A percentile compares a stretch with the other conserved stretches of the same genome.
Conservation (phyloP, 805 yeast species). For the Suhomyces faveliae region DNA sequence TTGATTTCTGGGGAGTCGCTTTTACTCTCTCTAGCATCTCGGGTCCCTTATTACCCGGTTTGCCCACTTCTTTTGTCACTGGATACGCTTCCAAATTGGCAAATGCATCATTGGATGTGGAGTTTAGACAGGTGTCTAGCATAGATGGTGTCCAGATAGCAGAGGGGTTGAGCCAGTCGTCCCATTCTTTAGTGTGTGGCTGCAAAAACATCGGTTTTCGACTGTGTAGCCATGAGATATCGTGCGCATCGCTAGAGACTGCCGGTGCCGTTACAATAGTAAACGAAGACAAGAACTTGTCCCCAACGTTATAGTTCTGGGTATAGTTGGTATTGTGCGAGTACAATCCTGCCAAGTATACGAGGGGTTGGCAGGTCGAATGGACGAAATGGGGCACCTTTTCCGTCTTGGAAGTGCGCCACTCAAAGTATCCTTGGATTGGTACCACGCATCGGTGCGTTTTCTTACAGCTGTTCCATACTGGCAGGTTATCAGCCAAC, state of each 20-base stretch:
- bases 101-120: constrained; percentile 29
- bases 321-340: constrained; percentile 35
- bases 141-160: constrained; percentile 40
- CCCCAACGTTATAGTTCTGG: constrained; percentile 16
- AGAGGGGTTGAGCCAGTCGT: constrained; percentile 58
- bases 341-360: constrained; percentile 59
- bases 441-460: constrained; percentile 71
- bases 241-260: constrained; percentile 36
- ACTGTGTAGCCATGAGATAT: constrained; percentile 65
- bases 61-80: constrained; percentile 67
- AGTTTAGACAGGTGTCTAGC: constrained; percentile 37
- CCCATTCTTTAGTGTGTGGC: constrained; percentile 58
- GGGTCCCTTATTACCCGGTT: constrained; percentile 47
- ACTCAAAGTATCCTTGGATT: constrained; percentile 82
- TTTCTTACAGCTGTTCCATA: constrained; percentile 57
- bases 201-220: constrained; percentile 75
- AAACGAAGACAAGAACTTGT: constrained; percentile 44
- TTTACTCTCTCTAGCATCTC: constrained; percentile 31
- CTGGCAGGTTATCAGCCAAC: constrained; percentile 41
- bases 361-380: constrained; percentile 48
- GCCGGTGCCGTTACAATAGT: constrained; percentile 78
- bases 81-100: constrained; percentile 47
- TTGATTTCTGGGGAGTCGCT: constrained; percentile 20
- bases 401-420: constrained; percentile 47
- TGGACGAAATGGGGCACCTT: constrained; percentile 68